Evolutionary conservation across 352 stramenopile genomes (phyloP).

Genomic region (Aphanomyces cochlioides): DNA sequence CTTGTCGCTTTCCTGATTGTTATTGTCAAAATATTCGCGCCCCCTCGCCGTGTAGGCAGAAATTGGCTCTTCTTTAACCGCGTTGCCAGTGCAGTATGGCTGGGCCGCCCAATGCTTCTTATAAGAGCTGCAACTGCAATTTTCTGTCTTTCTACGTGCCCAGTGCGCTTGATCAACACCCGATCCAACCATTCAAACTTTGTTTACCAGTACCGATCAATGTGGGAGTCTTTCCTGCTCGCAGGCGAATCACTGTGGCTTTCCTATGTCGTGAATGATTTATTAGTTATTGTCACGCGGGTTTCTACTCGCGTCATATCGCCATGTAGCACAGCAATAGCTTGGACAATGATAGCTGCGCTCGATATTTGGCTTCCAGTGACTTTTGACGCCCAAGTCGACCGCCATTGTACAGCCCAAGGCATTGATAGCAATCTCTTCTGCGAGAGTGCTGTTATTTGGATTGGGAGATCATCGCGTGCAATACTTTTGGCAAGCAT

Average conservation of each 20-base stretch:
- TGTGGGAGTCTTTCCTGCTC: slow-evolving; percentile 8
- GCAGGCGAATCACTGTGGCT: slow-evolving; percentile 23
- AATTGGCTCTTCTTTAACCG: slow-evolving; percentile 31
- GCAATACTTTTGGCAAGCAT: neutral
- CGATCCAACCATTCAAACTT: neutral
- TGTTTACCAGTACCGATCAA: neutral
- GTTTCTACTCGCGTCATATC: neutral
- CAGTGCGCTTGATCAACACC: neutral
- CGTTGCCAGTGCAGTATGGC: slow-evolving; percentile 14
- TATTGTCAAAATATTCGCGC: neutral
- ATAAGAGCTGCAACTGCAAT: slow-evolving; percentile 4
- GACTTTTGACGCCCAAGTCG: neutral
- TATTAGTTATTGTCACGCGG: slow-evolving; percentile 4
- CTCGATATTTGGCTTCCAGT: neutral
- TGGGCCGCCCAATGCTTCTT: slow-evolving; percentile 19
- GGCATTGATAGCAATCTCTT: neutral
- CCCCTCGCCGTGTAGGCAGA: neutral
- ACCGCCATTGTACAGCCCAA: neutral
- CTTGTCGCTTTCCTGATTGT: slow-evolving; percentile 8
- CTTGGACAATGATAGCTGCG: neutral
- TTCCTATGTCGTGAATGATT: slow-evolving; percentile 16
- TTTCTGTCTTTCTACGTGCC: slow-evolving; percentile 13
- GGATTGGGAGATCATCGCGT: neutral
- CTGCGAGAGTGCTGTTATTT: neutral
- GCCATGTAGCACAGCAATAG: neutral